Evolutionary conservation across 208 protist species (phyloP), one percentile per base, ranked within the genome.

Genomic region (Trypanosoma melophagium): DNA sequence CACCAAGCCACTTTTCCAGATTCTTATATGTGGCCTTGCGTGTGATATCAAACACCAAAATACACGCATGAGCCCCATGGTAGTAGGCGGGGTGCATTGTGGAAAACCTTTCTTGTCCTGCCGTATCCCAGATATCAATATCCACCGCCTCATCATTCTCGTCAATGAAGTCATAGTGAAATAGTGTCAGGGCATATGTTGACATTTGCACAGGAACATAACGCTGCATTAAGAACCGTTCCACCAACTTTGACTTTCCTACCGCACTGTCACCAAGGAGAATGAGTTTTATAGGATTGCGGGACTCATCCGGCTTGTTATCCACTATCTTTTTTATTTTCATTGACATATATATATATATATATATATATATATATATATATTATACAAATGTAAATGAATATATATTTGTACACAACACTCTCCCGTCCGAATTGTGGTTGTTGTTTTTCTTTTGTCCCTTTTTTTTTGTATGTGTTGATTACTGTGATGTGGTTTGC

Each of bases 11-110:
- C 73, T 95, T 96, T 31, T 95, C 89, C 50, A 98, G 51, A 72
- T 98, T 97, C 72, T 97, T 97, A 80, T 98, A 98, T 22, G 95
- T 98, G n/a, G 89, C 80, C 82, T 97, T 97, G n/a, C 95, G 85
- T 3, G 92, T 96, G 44, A 96, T 80, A 74, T 98, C 96, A 71
- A 98, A 98, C 7, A 97, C 95, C 10, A 98, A 71, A 66, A 98
- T 94, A 63, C 94, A 97, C 9, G 85, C 81, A 68, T 98, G 93
- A 10, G 96, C 94, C 47, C 90, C 81, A 80, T 97, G 86, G 77
- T 98, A 98, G 76, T 98, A 98, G n/a, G 92, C 92, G 0, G 92
- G 93, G 74, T 98, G 96, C 81, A 98, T 94, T 25, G 83, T 93
- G 54, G 91, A 79, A 55, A 97, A 97, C 38, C 94, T 84, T 71